Conservation (phyloP, 1,139 yeast genomes). For the Pichia norvegensis region DNA sequence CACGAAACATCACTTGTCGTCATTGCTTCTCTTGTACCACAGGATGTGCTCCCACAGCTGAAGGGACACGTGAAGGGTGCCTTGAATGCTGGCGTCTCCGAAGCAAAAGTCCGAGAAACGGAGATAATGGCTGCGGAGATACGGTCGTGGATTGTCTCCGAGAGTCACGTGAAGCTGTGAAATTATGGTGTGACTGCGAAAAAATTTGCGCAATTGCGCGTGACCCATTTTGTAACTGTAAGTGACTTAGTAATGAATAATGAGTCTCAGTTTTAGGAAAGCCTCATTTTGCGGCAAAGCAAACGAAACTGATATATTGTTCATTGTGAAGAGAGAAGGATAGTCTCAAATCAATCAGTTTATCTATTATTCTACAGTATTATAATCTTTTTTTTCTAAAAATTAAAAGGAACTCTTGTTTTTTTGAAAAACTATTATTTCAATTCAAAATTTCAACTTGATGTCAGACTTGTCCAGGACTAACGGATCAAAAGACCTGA, state of each 20-base stretch:
- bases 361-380: no score
- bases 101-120: slow-evolving; percentile 53
- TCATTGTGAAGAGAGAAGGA: no score
- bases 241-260: background rate
- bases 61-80: slow-evolving; percentile 90
- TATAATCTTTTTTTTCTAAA: no score
- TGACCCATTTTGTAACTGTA: background rate
- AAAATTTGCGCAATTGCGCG: background rate
- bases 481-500: background rate
- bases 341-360: no score
- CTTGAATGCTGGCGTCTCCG: slow-evolving; percentile 64
- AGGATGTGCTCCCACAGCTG: slow-evolving; percentile 89
- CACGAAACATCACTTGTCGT: slow-evolving; percentile 73
- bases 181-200: background rate
- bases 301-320: no score
- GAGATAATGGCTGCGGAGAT: slow-evolving; percentile 58
- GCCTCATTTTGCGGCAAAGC: background rate
- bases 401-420: no score
- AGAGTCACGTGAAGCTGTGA: slow-evolving; percentile 42
- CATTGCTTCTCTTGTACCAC: slow-evolving; percentile 78
- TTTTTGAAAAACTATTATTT: no score
- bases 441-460: background rate
- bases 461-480: background rate
- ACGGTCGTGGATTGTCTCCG: slow-evolving; percentile 68
- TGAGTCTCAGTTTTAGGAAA: background rate